A percentile compares a stretch with the other conserved stretches of the same genome.
Evolutionary conservation across 345 rosid genomes (phyloP).

Genomic region (Pistacia atlantica): DNA sequence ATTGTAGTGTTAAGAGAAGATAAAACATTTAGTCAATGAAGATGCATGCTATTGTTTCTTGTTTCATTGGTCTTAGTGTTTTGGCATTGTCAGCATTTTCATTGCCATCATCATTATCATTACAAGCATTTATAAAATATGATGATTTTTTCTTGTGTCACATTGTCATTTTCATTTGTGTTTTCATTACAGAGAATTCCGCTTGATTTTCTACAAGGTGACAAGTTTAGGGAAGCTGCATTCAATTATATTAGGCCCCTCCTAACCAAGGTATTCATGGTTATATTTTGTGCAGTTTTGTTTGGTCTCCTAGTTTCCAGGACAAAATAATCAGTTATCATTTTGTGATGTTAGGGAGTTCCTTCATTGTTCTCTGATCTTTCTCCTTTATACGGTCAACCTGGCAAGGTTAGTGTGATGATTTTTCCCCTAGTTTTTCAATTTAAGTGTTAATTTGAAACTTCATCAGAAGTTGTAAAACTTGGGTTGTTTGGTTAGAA

Average conservation of each 20-base stretch:
- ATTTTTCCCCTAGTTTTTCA: background rate
- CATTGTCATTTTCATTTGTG: conserved; percentile 15
- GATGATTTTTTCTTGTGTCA: conserved; percentile 2
- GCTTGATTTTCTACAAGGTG: conserved; percentile 89
- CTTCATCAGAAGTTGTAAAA: conserved; percentile 11
- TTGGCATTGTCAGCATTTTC: background rate
- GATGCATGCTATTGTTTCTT: background rate
- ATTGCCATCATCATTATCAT: background rate
- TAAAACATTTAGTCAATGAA: background rate
- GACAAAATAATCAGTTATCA: conserved; percentile 14
- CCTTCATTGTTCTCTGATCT: conserved; percentile 97
- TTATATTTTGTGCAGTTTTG: conserved; percentile 3
- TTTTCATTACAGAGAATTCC: conserved; percentile 77
- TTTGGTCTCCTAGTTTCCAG: conserved; percentile 11
- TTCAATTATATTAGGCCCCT: conserved; percentile 81
- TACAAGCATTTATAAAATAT: conserved; percentile 8
- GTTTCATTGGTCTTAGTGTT: background rate
- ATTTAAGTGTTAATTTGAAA: background rate
- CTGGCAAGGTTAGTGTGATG: conserved; percentile 68
- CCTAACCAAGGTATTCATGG: conserved; percentile 66
- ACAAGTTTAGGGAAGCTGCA: conserved; percentile 79
- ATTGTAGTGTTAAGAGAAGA: background rate
- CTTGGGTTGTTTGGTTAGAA: background rate
- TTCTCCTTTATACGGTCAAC: conserved; percentile 83
- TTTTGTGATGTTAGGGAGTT: conserved; percentile 67